Evolutionary conservation across 441 rosid genomes (phyloP).

Genomic region (Biscutella laevigata): DNA sequence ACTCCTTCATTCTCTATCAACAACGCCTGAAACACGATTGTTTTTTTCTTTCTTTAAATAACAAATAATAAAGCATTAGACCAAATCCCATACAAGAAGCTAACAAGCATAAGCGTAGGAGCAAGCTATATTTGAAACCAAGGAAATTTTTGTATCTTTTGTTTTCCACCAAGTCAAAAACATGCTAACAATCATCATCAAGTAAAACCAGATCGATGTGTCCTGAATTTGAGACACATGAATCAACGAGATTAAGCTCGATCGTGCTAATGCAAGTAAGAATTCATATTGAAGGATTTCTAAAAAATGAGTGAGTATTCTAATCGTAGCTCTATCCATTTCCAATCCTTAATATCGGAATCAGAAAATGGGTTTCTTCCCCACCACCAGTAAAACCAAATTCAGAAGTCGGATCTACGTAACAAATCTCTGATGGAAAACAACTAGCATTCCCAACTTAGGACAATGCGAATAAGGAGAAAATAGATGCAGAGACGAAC

Average conservation of each 20-base stretch:
- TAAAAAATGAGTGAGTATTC: not conserved
- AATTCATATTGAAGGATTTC: not conserved
- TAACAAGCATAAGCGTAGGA: not conserved
- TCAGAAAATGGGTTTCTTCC: not conserved
- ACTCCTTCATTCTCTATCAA: slow-evolving; percentile 27
- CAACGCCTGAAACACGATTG: slow-evolving; percentile 19
- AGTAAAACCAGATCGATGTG: not conserved
- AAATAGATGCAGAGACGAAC: slow-evolving; percentile 29
- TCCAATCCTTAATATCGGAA: not conserved
- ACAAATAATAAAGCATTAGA: slow-evolving; percentile 1
- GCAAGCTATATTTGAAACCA: not conserved
- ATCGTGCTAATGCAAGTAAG: not conserved
- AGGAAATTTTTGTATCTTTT: not conserved
- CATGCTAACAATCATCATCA: not conserved
- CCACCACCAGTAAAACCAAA: not conserved
- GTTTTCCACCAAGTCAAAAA: not conserved
- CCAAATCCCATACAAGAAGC: not conserved
- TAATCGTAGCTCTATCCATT: not conserved
- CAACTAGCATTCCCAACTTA: not conserved
- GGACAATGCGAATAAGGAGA: slow-evolving; percentile 5
- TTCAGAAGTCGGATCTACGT: slow-evolving; percentile 3
- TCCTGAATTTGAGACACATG: not conserved
- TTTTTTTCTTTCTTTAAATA: too few relatives aligned
- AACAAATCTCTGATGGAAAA: not conserved
- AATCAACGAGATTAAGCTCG: not conserved